These are phyloP conservation scores for Lactifluus pinguis DNA, from an alignment of 768 basidiomycete genomes.

Conservation along the genomic window DNA sequence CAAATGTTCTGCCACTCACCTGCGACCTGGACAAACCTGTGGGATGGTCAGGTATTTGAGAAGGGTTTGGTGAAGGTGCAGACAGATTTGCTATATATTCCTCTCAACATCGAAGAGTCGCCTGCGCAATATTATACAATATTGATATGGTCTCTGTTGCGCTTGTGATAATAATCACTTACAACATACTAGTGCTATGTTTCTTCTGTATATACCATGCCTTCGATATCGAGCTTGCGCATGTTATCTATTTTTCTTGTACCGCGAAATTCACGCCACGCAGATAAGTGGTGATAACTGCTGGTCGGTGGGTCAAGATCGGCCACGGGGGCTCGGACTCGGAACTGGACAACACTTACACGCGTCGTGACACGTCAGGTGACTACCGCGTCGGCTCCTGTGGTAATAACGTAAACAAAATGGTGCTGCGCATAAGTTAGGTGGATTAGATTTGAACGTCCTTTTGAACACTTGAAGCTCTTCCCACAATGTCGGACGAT, in stretches of 20 bases:
- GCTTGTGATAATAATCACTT: not conserved
- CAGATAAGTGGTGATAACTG: too few relatives aligned
- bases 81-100: not conserved
- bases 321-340: too few relatives aligned
- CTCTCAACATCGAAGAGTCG: not conserved
- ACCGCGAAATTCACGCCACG: too few relatives aligned
- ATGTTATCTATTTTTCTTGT: not conserved
- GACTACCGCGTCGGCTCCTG: too few relatives aligned
- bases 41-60: slow-evolving; percentile 19
- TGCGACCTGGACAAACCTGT: slow-evolving; percentile 17
- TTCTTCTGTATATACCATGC: not conserved
- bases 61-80: slow-evolving; percentile 16
- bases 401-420: too few relatives aligned
- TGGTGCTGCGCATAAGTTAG: too few relatives aligned
- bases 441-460: not conserved
- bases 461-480: not conserved
- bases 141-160: not conserved
- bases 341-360: too few relatives aligned
- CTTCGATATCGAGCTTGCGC: not conserved
- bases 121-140: not conserved
- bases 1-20: slow-evolving; percentile 14
- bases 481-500: not conserved
- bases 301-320: too few relatives aligned
- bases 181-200: not conserved
- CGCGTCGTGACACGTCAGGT: too few relatives aligned